Base-by-base conservation (phyloP, 805 yeast species). In the Saccharomycopsis vini region DNA sequence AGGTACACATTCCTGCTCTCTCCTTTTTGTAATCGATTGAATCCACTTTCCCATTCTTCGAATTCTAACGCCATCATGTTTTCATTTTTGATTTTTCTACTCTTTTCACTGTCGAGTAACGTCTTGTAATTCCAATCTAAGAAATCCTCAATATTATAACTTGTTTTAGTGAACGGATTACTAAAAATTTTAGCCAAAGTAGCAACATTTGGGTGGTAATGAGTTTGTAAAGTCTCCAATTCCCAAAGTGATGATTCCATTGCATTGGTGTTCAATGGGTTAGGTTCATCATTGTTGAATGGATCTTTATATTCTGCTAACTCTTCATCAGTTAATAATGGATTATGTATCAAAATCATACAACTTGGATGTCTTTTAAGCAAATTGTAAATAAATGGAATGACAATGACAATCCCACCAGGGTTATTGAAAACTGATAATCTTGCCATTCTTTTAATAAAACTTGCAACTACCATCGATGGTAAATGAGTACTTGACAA, bases 191-290 rank as follows among this genome's bases (percentile, higher is more conserved):
- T 81, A 15, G 96, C 96, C 54, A 92, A 68, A 0, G 96, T 82
- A 1, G 96, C 90, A 10, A 92, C 87, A 56, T 92, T 92, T 13
- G 97, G 97, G 63, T 92, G 97, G 58, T 88, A 90, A 59, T 92
- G 98, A 10, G 75, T 62, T 67, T 80, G 76, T 45, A 84, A 63
- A 0, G 95, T 71, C 47, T 83, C 85, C 45, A 90, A 59, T 62
- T 92, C 98, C 98, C 98, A 92, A 39, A 89, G 62, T 0, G 97
- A 89, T 1, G 95, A 84, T 5, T 73, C 79, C 29, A 89, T 66
- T 3, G 97, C 97, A 28, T 75, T 67, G 0, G 96, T 82, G 46
- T 72, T 66, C 45, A 81, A 69, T 2, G 98, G 98, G 58, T 90
- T 87, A 1, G 49, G 43, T 54, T 85, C 95, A 1, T 59, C 48